phyloP scores from a whole-genome alignment of 495 filamentous ascomycete species.

The Annulohypoxylon maeteangense region DNA sequence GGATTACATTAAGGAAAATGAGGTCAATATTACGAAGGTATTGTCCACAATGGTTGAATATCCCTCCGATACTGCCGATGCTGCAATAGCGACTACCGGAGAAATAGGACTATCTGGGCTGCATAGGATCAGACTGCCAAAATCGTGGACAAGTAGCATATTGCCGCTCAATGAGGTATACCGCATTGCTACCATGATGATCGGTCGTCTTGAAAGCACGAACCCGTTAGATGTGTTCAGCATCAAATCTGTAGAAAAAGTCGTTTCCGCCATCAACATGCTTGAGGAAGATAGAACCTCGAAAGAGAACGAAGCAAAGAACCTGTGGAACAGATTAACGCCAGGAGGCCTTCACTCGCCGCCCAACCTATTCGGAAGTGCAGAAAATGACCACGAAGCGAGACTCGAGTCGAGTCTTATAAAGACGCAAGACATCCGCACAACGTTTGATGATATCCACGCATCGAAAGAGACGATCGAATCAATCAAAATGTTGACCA shows the following conservation, averaged over 20 bases:
- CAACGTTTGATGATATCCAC: conserved; percentile 85
- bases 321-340: not conserved
- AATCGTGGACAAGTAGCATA: conserved; percentile 24
- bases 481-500: conserved; percentile 87
- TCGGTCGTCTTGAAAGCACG: conserved; percentile 56
- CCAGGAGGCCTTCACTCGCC: not conserved
- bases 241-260: conserved; percentile 33
- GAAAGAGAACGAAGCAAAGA: conserved; percentile 14
- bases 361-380: not conserved
- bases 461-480: conserved; percentile 86
- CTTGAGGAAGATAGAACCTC: conserved; percentile 15
- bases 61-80: conserved; percentile 3
- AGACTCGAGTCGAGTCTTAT: conserved; percentile 83
- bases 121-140: conserved; percentile 14
- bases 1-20: conserved; percentile 53
- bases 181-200: conserved; percentile 67
- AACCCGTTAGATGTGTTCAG: conserved; percentile 30
- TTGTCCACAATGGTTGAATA: conserved; percentile 44
- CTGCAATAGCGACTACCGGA: conserved; percentile 10
- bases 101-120: conserved; percentile 21
- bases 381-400: conserved; percentile 65
- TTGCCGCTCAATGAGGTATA: conserved; percentile 58
- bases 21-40: conserved; percentile 55
- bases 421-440: conserved; percentile 81
- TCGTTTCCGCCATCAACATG: conserved; percentile 16